A percentile compares a stretch with the other conserved stretches of the same genome.
Evolutionary conservation across 176 grass and related monocot genomes (phyloP).

Genomic region (Elaeis guineensis): DNA sequence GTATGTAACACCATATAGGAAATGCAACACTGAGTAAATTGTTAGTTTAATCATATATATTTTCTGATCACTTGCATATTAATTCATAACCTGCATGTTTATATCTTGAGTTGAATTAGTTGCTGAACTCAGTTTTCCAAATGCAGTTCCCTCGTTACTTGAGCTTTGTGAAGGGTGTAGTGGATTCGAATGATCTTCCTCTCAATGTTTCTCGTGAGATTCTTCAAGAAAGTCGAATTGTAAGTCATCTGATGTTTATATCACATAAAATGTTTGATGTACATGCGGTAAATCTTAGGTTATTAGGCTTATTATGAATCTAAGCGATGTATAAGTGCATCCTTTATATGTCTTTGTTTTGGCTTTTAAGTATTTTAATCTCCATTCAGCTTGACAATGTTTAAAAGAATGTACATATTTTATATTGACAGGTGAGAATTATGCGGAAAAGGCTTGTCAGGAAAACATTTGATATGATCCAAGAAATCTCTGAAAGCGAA

Average conservation of each 20-base stretch:
- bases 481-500: slow-evolving; percentile 68
- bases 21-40: too few species aligned
- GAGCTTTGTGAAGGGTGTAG: slow-evolving; percentile 92
- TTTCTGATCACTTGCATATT: background rate
- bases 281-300: too few species aligned
- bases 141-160: slow-evolving; percentile 83
- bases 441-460: slow-evolving; percentile 95
- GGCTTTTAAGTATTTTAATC: too few species aligned
- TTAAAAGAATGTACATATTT: too few species aligned
- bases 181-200: slow-evolving; percentile 87
- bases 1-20: slow-evolving; percentile 16
- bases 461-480: slow-evolving; percentile 98
- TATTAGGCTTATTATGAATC: too few species aligned
- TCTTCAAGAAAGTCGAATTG: slow-evolving; percentile 92
- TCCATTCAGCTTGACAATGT: too few species aligned
- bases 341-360: too few species aligned
- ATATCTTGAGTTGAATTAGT: background rate
- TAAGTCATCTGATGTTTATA: slow-evolving; percentile 31
- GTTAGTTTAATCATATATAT: background rate
- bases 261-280: too few species aligned
- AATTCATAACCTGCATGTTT: too few species aligned
- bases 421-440: slow-evolving; percentile 49
- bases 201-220: slow-evolving; percentile 95
- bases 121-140: slow-evolving; percentile 14
- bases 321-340: too few species aligned